Base-by-base conservation (phyloP, 2,329 filamentous ascomycete species). In the Cercospora sesami region DNA sequence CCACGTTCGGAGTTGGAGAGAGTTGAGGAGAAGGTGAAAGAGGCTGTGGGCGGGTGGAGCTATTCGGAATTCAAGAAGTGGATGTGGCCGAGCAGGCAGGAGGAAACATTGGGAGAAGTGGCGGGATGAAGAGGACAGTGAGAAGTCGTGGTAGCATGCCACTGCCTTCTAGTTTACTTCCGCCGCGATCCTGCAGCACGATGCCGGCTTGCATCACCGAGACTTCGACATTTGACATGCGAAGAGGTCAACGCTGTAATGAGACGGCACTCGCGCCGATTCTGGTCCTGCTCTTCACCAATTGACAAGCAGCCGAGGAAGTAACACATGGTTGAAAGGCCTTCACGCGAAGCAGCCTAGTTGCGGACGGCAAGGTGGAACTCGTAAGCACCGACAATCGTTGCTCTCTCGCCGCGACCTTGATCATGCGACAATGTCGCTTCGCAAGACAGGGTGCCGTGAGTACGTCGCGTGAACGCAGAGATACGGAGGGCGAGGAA, bases 81-180 rank as follows among this genome's bases (percentile, higher is more conserved):
- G 76, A 70, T 78, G 69, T 78, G 76, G 76, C 75, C 76, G 16
- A 74, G 71, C 10, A 58, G 75, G 65, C 74, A 76, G 68, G 61
- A 74, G 63, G 51, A 70, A 45, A 69, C 62, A 2, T 21, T 64
- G 62, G 14, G 30, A 18, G 62, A 45, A 21, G 8, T 5, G 14
- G 10, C 23, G 23, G 31, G 30, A 23, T 64, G 62, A 64, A 57
- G 28, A 23, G 12, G 21, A 8, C 10, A 16, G 18, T 16, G 31
- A 33, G 31, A 33, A 33, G 31, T 33, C 14, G 31, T 33, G 31
- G 31, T 6, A 14, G 23, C 51, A 30, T 26, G 16, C 9, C 23
- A 23, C 21, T 45, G 42, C n/a, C 16, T 9, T 45, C 4, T 1
- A 45, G 39, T n/a, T 18, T n/a, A 5, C n/a, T 9, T 8, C 39